phyloP scores from a whole-genome alignment of 108 stramenopile species.

The Stephanodiscus minutulus region DNA sequence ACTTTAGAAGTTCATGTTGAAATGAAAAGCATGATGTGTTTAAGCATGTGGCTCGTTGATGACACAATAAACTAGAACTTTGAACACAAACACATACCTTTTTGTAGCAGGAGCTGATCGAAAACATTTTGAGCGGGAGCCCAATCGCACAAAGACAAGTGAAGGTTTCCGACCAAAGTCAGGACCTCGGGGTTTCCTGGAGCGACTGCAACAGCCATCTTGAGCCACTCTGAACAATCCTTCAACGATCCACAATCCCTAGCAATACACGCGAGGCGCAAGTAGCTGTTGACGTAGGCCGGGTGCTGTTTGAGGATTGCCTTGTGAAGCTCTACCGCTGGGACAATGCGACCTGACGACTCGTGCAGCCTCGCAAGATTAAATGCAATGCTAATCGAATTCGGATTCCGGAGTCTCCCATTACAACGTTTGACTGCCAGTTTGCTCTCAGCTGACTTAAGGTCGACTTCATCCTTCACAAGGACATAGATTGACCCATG shows the following conservation, averaged over 20 bases:
- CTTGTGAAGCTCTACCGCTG: conserved; percentile 87
- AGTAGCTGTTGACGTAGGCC: conserved; percentile 82
- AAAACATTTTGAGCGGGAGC: conserved; percentile 81
- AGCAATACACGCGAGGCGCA: conserved; percentile 86
- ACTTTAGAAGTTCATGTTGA: conserved; percentile 32
- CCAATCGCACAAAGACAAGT: conserved; percentile 87
- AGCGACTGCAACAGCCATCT: conserved; percentile 76
- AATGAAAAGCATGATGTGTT: too few species aligned
- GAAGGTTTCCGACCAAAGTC: conserved; percentile 88
- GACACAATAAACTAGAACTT: too few species aligned
- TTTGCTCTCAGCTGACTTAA: conserved; percentile 16
- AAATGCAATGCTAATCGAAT: conserved; percentile 80
- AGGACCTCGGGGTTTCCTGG: conserved; percentile 88
- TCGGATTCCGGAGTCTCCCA: conserved; percentile 52
- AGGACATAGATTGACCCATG: conserved; percentile 28
- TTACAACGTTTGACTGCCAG: conserved; percentile 70
- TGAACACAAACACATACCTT: too few species aligned
- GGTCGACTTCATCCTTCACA: conserved; percentile 14
- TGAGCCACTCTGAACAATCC: conserved; percentile 87
- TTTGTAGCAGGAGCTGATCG: conserved; percentile 76
- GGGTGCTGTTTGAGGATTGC: conserved; percentile 84
- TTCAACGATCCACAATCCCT: conserved; percentile 85
- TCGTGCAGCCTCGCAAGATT: conserved; percentile 88
- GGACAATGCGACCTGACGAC: conserved; percentile 66
- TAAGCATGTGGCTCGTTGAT: too few species aligned